A percentile compares a stretch with the other conserved stretches of the same genome.
Evolutionary conservation across 2,329 filamentous ascomycete species (phyloP).

Genomic region (Coniochaeta hoffmannii): DNA sequence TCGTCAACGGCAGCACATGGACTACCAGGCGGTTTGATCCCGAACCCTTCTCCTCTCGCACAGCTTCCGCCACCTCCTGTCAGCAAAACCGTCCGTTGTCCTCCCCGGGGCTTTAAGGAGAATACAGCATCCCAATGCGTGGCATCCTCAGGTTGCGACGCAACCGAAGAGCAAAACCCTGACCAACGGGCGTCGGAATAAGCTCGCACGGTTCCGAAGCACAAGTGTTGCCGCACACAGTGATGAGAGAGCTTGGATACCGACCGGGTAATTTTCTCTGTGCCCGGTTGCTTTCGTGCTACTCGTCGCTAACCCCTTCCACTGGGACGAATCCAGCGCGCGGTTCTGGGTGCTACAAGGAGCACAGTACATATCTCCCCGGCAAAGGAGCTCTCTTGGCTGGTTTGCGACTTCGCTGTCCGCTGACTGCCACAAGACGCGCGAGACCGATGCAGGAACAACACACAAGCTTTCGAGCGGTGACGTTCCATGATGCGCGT

Average conservation of each 20-base stretch:
- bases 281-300: background rate
- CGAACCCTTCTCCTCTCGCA: background rate
- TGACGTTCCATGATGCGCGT: background rate
- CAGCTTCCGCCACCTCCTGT: background rate
- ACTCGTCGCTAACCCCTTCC: background rate
- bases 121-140: background rate
- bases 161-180: background rate
- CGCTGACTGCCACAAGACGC: background rate
- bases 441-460: background rate
- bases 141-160: background rate
- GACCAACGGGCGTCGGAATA: background rate
- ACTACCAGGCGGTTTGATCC: background rate
- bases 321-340: too few relatives aligned
- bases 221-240: background rate
- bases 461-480: background rate
- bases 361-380: too few relatives aligned
- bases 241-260: background rate
- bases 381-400: too few relatives aligned
- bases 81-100: background rate
- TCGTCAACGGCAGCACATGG: background rate
- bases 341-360: too few relatives aligned
- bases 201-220: background rate
- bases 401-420: too few relatives aligned
- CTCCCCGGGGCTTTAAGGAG: background rate
- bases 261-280: background rate